Conservation (phyloP, 257 asterid species). For the Marsdenia floribunda region DNA sequence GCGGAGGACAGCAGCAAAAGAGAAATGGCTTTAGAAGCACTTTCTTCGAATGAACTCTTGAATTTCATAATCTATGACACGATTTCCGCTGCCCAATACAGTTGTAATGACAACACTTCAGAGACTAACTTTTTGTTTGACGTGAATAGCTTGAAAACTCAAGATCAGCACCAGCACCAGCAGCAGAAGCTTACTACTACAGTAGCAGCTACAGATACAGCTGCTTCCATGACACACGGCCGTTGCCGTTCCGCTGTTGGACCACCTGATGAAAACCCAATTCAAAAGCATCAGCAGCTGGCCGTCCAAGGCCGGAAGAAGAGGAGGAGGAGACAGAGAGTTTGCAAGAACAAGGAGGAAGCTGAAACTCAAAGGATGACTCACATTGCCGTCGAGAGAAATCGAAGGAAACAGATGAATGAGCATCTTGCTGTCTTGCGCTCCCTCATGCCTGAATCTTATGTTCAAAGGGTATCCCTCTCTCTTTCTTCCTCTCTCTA, state of each 20-base stretch:
- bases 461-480: conserved; percentile 66
- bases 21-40: conserved; percentile 72
- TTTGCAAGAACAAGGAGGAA: conserved; percentile 81
- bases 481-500: too few species aligned
- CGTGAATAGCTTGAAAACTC: background rate
- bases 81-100: conserved; percentile 32
- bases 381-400: conserved; percentile 95
- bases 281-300: conserved; percentile 14
- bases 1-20: conserved; percentile 3
- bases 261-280: conserved; percentile 9
- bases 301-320: conserved; percentile 54
- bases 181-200: background rate
- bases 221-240: conserved; percentile 20
- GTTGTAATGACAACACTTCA: conserved; percentile 23
- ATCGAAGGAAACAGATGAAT: conserved; percentile 87
- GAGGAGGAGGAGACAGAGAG: conserved; percentile 62
- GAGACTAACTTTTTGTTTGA: background rate
- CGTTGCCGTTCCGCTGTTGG: background rate
- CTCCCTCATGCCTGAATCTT: conserved; percentile 94
- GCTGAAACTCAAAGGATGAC: conserved; percentile 96
- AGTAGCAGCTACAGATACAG: background rate
- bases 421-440: conserved; percentile 87
- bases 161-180: background rate
- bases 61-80: conserved; percentile 73
- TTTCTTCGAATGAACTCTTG: conserved; percentile 62